Conservation (phyloP, 164 flowering plant genomes). For the Chimonanthus praecox region DNA sequence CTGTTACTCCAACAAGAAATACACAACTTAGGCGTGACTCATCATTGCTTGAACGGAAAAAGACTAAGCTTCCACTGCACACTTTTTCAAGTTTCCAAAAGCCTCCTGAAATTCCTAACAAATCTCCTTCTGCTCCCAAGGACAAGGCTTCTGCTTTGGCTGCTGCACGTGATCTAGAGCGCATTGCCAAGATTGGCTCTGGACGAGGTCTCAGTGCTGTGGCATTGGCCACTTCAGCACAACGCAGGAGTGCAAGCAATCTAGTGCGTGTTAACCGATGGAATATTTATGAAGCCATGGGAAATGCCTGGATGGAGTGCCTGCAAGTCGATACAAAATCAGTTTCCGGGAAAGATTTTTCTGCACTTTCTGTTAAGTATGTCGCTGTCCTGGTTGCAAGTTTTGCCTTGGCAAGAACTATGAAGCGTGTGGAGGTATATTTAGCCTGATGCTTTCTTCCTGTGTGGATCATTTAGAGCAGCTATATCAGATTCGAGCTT, state of each 20-base stretch:
- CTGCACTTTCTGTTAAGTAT: conserved; percentile 77
- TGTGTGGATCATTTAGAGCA: not conserved
- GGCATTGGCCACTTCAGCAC: conserved; percentile 99
- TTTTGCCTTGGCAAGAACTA: conserved; percentile 96
- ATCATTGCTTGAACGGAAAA: conserved; percentile 76
- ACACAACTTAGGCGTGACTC: conserved; percentile 70
- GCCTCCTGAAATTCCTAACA: conserved; percentile 50
- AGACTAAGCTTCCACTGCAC: conserved; percentile 60
- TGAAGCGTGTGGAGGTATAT: conserved; percentile 86
- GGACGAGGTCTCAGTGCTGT: conserved; percentile 99
- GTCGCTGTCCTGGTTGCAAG: conserved; percentile 94
- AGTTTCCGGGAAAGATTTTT: conserved; percentile 93
- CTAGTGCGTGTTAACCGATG: conserved; percentile 83
- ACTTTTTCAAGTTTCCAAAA: conserved; percentile 95
- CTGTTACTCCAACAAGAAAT: conserved; percentile 47
- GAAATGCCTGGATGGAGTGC: conserved; percentile 97
- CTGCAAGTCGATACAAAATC: conserved; percentile 82
- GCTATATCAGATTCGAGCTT: not conserved
- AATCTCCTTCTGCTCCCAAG: conserved; percentile 54
- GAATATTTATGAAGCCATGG: conserved; percentile 96
- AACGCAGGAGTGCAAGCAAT: conserved; percentile 73
- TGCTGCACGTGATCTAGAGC: conserved; percentile 99
- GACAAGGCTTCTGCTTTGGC: conserved; percentile 98
- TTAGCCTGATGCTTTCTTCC: not conserved
- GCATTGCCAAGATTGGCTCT: conserved; percentile 93